Evolutionary conservation across 768 basidiomycete genomes (phyloP).

Genomic region (Butyriboletus loyo): DNA sequence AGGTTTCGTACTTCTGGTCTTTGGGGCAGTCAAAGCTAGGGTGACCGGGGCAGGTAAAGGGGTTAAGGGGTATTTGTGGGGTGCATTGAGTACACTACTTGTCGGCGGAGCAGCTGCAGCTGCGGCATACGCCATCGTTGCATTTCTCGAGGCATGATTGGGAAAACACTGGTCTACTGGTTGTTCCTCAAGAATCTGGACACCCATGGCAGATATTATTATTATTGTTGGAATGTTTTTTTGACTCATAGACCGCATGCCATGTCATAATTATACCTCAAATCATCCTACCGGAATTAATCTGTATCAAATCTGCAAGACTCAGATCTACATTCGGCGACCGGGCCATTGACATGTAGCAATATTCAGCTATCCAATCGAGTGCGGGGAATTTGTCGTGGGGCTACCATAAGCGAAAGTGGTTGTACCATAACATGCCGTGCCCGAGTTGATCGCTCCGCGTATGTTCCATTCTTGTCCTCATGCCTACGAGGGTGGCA

Average conservation of each 20-base stretch:
- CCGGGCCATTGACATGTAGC: no score
- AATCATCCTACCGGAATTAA: background rate
- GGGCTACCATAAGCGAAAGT: background rate
- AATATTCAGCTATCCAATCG: constrained; percentile 4
- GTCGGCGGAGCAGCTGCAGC: constrained; percentile 92
- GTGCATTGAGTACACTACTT: constrained; percentile 79
- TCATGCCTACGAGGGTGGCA: background rate
- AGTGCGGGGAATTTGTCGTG: constrained; percentile 1
- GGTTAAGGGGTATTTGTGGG: constrained; percentile 73
- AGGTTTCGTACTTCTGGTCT: constrained; percentile 80
- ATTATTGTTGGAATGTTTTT: background rate
- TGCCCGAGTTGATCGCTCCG: background rate
- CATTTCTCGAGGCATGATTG: constrained; percentile 39
- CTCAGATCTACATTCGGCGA: background rate
- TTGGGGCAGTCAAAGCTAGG: constrained; percentile 87
- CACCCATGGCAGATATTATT: background rate
- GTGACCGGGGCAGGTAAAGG: constrained; percentile 78
- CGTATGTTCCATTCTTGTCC: background rate
- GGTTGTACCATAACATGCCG: background rate
- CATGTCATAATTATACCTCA: constrained; percentile 1
- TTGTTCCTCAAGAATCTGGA: background rate
- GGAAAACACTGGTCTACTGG: no score
- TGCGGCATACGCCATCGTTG: constrained; percentile 61
- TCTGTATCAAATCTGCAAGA: background rate
- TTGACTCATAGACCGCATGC: background rate